phyloP scores from a whole-genome alignment of 2,329 filamentous ascomycete species.

The Scedosporium aurantiacum region DNA sequence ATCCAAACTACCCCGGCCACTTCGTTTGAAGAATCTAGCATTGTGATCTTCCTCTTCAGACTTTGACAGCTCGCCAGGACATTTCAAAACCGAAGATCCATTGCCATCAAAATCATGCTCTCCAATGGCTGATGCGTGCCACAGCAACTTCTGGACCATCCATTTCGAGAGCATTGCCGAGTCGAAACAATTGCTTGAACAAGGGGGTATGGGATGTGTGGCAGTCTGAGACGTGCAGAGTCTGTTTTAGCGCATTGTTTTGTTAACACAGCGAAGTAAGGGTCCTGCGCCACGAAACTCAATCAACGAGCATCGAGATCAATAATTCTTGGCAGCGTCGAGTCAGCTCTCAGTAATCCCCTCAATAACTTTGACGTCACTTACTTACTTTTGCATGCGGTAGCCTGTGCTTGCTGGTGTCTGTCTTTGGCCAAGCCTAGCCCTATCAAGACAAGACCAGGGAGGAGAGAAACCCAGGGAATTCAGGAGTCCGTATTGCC shows the following conservation, averaged over 20 bases:
- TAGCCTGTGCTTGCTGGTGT: no score
- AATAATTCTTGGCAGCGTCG: no score
- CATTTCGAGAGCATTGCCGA: slow-evolving; percentile 1
- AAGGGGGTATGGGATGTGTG: neutral
- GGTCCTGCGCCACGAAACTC: neutral
- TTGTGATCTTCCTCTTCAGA: neutral
- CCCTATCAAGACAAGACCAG: no score
- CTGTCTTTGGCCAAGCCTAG: no score
- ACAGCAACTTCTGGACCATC: neutral
- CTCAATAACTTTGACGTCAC: no score
- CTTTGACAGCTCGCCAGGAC: neutral
- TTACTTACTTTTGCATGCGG: no score
- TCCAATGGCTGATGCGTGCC: neutral
- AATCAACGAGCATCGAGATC: no score
- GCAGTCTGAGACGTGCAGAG: slow-evolving; percentile 1
- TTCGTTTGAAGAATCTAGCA: neutral
- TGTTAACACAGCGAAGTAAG: neutral
- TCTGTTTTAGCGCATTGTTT: slow-evolving; percentile 3
- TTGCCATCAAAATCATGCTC: neutral
- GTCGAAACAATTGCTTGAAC: neutral
- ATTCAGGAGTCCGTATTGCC: no score
- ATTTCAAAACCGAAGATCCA: neutral
- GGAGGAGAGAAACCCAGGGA: no score
- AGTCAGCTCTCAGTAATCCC: no score
- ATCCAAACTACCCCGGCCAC: neutral